phyloP scores from a whole-genome alignment of 495 filamentous ascomycete species.

The Penicillium egyptiacum region DNA sequence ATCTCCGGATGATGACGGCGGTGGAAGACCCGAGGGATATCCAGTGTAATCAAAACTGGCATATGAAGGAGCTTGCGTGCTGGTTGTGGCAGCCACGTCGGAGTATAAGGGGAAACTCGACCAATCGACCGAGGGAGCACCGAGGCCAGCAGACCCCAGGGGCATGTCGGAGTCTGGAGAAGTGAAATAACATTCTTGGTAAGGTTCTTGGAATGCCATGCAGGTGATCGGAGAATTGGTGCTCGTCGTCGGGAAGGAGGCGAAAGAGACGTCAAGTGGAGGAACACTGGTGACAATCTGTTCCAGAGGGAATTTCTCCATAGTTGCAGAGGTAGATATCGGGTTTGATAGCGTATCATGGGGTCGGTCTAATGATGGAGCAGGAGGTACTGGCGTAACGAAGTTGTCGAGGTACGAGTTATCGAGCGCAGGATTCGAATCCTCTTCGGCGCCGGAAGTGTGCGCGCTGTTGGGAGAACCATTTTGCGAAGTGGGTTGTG shows the following conservation, averaged over 20 bases:
- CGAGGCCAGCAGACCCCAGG: constrained; percentile 64
- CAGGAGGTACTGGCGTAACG: constrained; percentile 44
- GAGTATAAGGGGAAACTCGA: constrained; percentile 66
- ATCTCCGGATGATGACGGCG: constrained; percentile 73
- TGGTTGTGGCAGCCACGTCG: constrained; percentile 60
- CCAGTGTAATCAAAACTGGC: constrained; percentile 64
- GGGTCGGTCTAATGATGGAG: constrained; percentile 41
- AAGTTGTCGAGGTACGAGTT: constrained; percentile 57
- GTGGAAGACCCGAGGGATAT: constrained; percentile 46
- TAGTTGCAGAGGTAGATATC: constrained; percentile 28
- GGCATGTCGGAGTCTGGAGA: constrained; percentile 64
- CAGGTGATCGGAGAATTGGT: constrained; percentile 42
- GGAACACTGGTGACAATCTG: constrained; percentile 41
- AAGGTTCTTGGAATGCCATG: constrained; percentile 46
- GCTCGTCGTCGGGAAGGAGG: constrained; percentile 37
- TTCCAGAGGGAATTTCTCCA: constrained; percentile 39
- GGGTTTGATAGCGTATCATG: constrained; percentile 22
- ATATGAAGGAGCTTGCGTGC: constrained; percentile 69
- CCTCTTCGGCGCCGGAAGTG: constrained; percentile 50
- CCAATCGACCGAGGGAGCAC: constrained; percentile 69
- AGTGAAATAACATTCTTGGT: constrained; percentile 43
- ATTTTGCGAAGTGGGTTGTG: constrained; percentile 57
- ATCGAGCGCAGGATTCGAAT: constrained; percentile 62
- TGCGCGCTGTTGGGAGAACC: constrained; percentile 64
- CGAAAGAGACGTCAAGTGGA: constrained; percentile 40